Evolutionary conservation across 768 basidiomycete species (phyloP).

Genomic region (Wakefieldia striispora): DNA sequence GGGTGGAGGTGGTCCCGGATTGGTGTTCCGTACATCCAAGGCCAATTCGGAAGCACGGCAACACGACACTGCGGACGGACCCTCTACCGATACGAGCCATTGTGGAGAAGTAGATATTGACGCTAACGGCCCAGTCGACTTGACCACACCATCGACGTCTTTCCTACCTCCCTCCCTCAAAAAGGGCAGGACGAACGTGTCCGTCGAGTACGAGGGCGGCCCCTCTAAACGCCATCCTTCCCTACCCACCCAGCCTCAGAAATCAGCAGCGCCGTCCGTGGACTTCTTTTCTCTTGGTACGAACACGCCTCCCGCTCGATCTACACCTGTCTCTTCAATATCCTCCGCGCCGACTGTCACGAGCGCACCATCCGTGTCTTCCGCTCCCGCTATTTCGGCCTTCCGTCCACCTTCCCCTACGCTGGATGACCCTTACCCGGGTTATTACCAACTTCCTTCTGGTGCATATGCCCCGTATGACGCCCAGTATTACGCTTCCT

Average conservation of each 20-base stretch:
- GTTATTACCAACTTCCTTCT: conserved; percentile 82
- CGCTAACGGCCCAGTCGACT: background rate
- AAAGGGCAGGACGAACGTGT: conserved; percentile 59
- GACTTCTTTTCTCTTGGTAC: conserved; percentile 73
- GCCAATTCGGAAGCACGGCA: conserved; percentile 1
- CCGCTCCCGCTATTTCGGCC: conserved; percentile 67
- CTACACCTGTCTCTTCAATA: background rate
- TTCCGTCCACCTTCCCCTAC: conserved; percentile 75
- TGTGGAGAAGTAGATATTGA: background rate
- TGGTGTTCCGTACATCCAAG: conserved; percentile 51
- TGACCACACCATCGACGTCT: conserved; percentile 34
- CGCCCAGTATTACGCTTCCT: conserved; percentile 61
- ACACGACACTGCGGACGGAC: conserved; percentile 21
- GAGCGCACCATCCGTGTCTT: conserved; percentile 61
- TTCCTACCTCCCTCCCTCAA: conserved; percentile 60
- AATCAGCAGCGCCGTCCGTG: conserved; percentile 36
- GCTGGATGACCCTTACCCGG: conserved; percentile 74
- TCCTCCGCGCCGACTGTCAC: conserved; percentile 7
- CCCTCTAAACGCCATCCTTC: conserved; percentile 11
- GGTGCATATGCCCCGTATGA: conserved; percentile 80
- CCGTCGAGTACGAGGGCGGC: conserved; percentile 43
- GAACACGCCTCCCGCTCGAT: conserved; percentile 1
- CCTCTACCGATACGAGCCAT: conserved; percentile 17
- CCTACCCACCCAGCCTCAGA: conserved; percentile 5
- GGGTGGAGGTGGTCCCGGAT: conserved; percentile 55